Conservation (phyloP, 257 asterid genomes). For the Paraleonurus japonicus region DNA sequence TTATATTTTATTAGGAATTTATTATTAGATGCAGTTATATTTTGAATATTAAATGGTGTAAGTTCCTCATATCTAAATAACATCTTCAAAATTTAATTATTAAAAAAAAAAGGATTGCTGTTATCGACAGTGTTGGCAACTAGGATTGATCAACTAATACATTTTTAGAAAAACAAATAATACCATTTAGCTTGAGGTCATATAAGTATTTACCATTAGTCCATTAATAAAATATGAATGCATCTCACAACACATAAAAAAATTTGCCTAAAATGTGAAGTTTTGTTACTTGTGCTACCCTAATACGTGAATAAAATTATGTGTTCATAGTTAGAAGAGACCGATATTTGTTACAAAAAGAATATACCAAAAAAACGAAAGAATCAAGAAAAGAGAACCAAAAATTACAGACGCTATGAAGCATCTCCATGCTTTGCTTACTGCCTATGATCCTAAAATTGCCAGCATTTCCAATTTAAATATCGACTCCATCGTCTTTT, state of each 20-base stretch:
- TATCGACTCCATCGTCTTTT: background rate
- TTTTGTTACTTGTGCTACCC: background rate
- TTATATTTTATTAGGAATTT: too few relatives aligned
- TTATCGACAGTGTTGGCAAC: too few relatives aligned
- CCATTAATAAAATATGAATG: too few relatives aligned
- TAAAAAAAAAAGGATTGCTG: too few relatives aligned
- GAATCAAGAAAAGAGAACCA: slow-evolving; percentile 24
- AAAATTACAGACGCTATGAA: slow-evolving; percentile 21
- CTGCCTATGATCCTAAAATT: background rate
- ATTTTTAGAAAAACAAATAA: too few relatives aligned
- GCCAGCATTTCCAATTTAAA: slow-evolving; percentile 3
- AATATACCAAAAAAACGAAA: slow-evolving; percentile 31
- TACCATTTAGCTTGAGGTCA: too few relatives aligned
- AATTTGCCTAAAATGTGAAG: background rate
- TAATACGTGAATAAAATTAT: slow-evolving; percentile 17
- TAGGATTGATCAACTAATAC: too few relatives aligned
- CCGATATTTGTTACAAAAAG: slow-evolving; percentile 42
- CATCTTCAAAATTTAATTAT: too few relatives aligned
- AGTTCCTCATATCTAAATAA: too few relatives aligned
- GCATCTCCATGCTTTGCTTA: slow-evolving; percentile 26
- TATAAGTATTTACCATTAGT: too few relatives aligned
- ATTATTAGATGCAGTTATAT: background rate
- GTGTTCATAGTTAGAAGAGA: background rate
- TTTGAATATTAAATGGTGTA: background rate
- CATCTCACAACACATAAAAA: background rate